A percentile compares a stretch with the other conserved stretches of the same genome.
phyloP scores from a whole-genome alignment of 495 filamentous ascomycete genomes.

The Neurospora sp. region DNA sequence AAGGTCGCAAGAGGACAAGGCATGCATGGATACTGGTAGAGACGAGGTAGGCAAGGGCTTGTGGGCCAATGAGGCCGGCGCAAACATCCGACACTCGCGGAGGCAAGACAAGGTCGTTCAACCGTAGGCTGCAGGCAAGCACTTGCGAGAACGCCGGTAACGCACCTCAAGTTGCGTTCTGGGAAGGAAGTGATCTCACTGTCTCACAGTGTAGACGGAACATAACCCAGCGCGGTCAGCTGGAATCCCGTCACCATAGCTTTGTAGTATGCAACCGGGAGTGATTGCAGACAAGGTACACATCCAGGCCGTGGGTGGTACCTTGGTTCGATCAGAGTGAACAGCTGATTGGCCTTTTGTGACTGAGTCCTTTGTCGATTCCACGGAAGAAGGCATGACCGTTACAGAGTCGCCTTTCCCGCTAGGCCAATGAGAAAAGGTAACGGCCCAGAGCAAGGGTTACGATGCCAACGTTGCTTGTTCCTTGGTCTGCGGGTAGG shows the following conservation, averaged over 20 bases:
- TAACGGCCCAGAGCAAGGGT: conserved; percentile 1
- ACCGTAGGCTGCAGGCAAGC: conserved; percentile 9
- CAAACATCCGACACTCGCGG: conserved; percentile 23
- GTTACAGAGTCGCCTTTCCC: conserved; percentile 30
- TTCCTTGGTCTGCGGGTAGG: conserved; percentile 8
- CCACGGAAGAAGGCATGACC: conserved; percentile 39
- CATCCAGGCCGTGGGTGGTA: conserved; percentile 21
- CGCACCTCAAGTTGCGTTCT: conserved; percentile 4
- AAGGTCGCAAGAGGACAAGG: conserved; percentile 15
- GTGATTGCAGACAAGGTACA: conserved; percentile 10
- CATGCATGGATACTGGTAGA: conserved; percentile 19
- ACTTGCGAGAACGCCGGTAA: neutral
- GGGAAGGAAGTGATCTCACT: conserved; percentile 9
- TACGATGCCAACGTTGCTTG: conserved; percentile 10
- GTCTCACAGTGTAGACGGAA: conserved; percentile 12
- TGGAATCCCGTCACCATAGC: conserved; percentile 1
- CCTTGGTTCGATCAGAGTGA: conserved; percentile 33
- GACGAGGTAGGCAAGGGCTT: conserved; percentile 14
- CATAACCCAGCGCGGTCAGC: conserved; percentile 7
- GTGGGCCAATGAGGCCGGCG: conserved; percentile 20
- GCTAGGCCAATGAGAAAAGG: conserved; percentile 28
- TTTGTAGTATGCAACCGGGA: conserved; percentile 11
- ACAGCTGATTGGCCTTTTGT: conserved; percentile 29
- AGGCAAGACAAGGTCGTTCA: conserved; percentile 22
- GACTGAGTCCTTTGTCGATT: conserved; percentile 34